Evolutionary conservation across 1,284 basidiomycete species (phyloP), one percentile per base, ranked within the genome.

Genomic region (Fomes fomentarius): DNA sequence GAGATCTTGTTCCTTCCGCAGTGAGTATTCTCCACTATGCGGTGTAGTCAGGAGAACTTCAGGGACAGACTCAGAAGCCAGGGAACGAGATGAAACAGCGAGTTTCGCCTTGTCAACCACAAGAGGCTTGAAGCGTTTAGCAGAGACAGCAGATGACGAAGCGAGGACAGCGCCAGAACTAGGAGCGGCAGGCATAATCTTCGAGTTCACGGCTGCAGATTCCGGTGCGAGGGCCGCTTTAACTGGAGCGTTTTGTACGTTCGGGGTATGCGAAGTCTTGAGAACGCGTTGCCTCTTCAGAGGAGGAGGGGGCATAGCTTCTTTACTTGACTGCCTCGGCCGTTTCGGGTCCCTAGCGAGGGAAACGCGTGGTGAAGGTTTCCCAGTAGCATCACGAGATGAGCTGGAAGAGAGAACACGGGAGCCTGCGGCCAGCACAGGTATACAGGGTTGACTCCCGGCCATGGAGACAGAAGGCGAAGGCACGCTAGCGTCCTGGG

Each of bases 61-160:
- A 4, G 22, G 1, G n/a, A 34, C 14, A 24, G 28, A 0, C 37
- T 12, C 17, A 37, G 30, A 2, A 14, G 10, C 4, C 19, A 43
- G 7, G 24, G 47, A 26, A 30, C 56, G 15, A 30, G 46, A 10
- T 17, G 22, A 1, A 11, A 15, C 8, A 28, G 19, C 12, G 11
- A 39, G 11, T 17, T 48, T 48, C 21, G 58, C 57, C 52, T 67
- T 73, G 19, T 58, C 59, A 30, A 70, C 51, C 1, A 65, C 47
- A 12, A 73, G 68, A 17, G 72, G 72, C 43, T 69, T 74, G 63
- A 75, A 75, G 4, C 72, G 69, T 57, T 71, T 71, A 8, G 61
- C 60, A 31, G 65, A 26, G 9, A 28, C 31, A 25, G 22, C 19
- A 25, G 46, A 12, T 12, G 6, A 2, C 4, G 33, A n/a, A n/a